Evolutionary conservation across 768 basidiomycete genomes (phyloP), one percentile per base, ranked within the genome.

Genomic region (Pleurotus platypus): DNA sequence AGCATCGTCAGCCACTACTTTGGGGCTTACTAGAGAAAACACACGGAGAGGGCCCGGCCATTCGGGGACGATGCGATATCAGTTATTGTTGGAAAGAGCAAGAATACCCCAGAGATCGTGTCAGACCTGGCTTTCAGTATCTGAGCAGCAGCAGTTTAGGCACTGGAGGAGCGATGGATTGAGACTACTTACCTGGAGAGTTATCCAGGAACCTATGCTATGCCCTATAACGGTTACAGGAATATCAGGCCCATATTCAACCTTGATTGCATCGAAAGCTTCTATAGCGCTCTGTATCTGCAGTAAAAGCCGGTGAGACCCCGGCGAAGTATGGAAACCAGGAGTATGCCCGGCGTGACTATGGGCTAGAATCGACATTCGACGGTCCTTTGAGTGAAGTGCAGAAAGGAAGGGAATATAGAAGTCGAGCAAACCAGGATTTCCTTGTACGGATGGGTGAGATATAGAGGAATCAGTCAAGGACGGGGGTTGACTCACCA

Each of bases 161-260:
- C 11, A 8, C 43, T 11, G 8, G 1, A 22, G 26, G 22, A 30
- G 5, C 12, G 13, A 35, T 12, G 16, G 43, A 2, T 24, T 12
- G 30, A 40, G 15, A 38, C 50, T 37, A 62, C 71, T 61, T 37
- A 82, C 86, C 74, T 90, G 82, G 27, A 83, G 64, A 3, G 78
- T 66, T 51, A 92, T 73, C 88, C 89, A 93, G 1, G 81, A 71
- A 1, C 90, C 90, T 12, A 92, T 80, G 55, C 87, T 89, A 60
- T 92, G 90, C 7, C 85, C 87, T 18, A 78, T 65, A 0, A 88
- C 20, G 15, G 86, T 66, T 24, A 86, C 66, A 57, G 68, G 75
- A 11, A 72, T 67, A 5, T 65, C 59, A n/a, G 59, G 24, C 9
- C 69, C 61, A 62, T 71, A 79, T n/a, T 55, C 61, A 13, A 65